Conservation (phyloP, 2,329 filamentous ascomycete species). For the Botryosphaeria dothidea region DNA sequence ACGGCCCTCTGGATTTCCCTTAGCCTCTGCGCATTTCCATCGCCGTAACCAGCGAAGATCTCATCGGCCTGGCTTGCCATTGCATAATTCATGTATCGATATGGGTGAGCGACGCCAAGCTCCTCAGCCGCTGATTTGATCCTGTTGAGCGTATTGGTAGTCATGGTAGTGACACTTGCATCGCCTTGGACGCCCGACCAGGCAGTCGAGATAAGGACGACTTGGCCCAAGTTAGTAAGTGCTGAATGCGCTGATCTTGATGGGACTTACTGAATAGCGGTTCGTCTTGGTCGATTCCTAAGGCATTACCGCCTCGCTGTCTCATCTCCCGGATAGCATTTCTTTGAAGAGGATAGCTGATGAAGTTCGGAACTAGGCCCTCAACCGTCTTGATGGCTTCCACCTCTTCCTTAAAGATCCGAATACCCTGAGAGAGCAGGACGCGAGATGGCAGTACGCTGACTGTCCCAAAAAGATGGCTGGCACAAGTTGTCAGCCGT, state of each 20-base stretch:
- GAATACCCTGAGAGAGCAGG: not conserved
- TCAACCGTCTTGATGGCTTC: not conserved
- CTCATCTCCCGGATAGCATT: not conserved
- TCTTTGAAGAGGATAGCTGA: not conserved
- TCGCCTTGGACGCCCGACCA: not conserved
- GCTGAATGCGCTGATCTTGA: not conserved
- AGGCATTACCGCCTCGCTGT: not conserved
- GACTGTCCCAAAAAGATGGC: not conserved
- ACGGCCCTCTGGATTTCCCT: slow-evolving; percentile 15
- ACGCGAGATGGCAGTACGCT: not conserved
- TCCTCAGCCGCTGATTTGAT: not conserved
- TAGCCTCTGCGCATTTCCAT: slow-evolving; percentile 19
- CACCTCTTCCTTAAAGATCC: not conserved
- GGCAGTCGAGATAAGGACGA: not conserved
- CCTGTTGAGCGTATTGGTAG: not conserved
- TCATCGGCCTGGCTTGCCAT: slow-evolving; percentile 13
- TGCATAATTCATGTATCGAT: slow-evolving; percentile 12
- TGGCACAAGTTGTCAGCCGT: not conserved
- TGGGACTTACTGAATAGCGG: not conserved
- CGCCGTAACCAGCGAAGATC: slow-evolving; percentile 26
- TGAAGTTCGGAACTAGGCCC: not conserved
- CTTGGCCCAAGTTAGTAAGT: not conserved
- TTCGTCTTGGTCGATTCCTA: not conserved
- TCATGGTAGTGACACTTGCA: not conserved
- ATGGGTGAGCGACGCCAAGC: not conserved